These are phyloP conservation scores for Purpureocillium takamizusanense DNA, from an alignment of 2,329 filamentous ascomycete species.

Conservation along the genomic window DNA sequence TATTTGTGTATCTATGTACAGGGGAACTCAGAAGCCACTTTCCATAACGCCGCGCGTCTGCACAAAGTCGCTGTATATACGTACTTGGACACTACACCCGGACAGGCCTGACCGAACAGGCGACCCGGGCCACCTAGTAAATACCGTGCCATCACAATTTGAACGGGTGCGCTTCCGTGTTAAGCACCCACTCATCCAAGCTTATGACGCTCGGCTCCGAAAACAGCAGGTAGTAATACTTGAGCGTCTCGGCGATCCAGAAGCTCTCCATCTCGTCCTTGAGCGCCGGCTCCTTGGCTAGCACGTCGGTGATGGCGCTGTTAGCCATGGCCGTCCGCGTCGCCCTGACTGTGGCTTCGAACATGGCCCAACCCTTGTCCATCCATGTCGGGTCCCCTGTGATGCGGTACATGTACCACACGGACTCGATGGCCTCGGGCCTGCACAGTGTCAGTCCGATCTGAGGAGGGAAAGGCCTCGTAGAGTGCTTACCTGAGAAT, in stretches of 20 bases:
- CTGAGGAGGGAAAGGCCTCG: conserved; percentile 16
- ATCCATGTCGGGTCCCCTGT: conserved; percentile 68
- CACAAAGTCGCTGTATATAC: too few species aligned
- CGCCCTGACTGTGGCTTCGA: conserved; percentile 56
- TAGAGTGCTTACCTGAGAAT: conserved; percentile 46
- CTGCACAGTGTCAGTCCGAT: conserved; percentile 31
- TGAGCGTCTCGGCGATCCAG: conserved; percentile 84
- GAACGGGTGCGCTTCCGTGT: conserved; percentile 55
- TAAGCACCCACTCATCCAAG: conserved; percentile 60
- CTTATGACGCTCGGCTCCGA: conserved; percentile 56
- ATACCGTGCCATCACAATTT: too few species aligned
- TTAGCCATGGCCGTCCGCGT: conserved; percentile 60
- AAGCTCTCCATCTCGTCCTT: conserved; percentile 75
- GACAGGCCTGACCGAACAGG: too few species aligned
- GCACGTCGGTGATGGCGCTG: conserved; percentile 60
- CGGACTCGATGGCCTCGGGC: conserved; percentile 78
- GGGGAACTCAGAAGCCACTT: too few species aligned
- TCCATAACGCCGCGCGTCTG: too few species aligned
- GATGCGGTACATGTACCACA: conserved; percentile 87
- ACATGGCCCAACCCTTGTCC: conserved; percentile 84
- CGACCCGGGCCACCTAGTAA: too few species aligned
- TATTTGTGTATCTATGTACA: too few species aligned
- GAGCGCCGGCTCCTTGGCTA: conserved; percentile 28
- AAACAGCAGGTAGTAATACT: conserved; percentile 85
- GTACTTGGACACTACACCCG: too few species aligned